Percentiles rank a stretch among this genome's conserved stretches.
Conservation (phyloP, 208 protist genomes). For the Crithidia acanthocephali region DNA sequence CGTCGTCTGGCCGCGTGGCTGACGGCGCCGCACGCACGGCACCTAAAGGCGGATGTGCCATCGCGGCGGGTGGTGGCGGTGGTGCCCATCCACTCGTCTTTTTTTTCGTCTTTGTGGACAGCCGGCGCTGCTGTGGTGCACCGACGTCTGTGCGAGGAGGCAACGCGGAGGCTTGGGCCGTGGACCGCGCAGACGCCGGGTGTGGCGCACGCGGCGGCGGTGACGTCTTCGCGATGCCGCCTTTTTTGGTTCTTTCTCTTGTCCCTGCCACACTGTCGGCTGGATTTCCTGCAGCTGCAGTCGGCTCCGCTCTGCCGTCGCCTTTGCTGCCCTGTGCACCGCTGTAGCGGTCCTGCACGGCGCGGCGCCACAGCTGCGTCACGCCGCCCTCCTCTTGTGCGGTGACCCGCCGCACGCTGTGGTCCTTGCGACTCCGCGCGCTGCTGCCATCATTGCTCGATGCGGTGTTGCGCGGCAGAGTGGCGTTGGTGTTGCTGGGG, state of each 20-base stretch:
- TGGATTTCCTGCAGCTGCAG: too few species aligned
- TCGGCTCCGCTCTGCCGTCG: neutral
- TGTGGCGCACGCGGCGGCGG: neutral
- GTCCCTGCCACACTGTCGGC: too few species aligned
- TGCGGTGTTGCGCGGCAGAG: neutral
- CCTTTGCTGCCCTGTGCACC: neutral
- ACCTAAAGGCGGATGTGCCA: neutral
- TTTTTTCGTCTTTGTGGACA: neutral
- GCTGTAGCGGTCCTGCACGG: conserved; percentile 20
- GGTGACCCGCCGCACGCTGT: conserved; percentile 18
- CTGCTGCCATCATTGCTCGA: neutral
- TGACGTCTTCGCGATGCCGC: neutral
- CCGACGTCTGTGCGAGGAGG: neutral
- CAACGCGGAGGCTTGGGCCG: neutral
- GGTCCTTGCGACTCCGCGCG: neutral
- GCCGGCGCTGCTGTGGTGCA: neutral
- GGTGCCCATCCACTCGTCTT: too few species aligned
- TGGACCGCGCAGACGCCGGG: neutral
- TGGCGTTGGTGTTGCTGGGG: neutral
- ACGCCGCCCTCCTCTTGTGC: conserved; percentile 51
- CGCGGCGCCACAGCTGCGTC: conserved; percentile 60
- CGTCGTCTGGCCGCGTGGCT: neutral
- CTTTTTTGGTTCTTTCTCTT: too few species aligned
- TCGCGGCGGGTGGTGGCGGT: neutral
- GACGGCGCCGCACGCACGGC: neutral